These are phyloP conservation scores for Backusella parvicylindrica DNA, from an alignment of 192 early-diverging fungal genomes.

Conservation along the genomic window DNA sequence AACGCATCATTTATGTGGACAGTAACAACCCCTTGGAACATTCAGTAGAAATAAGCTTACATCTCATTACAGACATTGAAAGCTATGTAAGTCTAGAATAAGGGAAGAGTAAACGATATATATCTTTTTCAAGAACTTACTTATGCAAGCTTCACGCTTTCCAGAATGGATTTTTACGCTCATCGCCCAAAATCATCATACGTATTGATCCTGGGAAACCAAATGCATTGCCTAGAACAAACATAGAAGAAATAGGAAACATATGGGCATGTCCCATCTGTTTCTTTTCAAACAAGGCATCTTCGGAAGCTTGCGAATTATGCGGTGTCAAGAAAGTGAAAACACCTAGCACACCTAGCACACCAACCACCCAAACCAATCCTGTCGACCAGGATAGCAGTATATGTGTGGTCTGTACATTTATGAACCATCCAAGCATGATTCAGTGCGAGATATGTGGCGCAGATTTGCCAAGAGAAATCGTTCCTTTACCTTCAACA, in stretches of 20 bases:
- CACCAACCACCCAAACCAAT: background rate
- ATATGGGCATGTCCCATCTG: constrained; percentile 58
- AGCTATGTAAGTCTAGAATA: constrained; percentile 38
- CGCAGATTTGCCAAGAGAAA: constrained; percentile 46
- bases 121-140: background rate
- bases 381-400: constrained; percentile 5
- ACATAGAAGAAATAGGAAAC: background rate
- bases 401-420: constrained; percentile 80
- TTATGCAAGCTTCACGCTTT: background rate
- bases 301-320: constrained; percentile 44
- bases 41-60: constrained; percentile 54
- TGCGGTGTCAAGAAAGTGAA: constrained; percentile 49
- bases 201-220: constrained; percentile 23
- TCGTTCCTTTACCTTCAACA: constrained; percentile 23
- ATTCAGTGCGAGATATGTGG: constrained; percentile 84
- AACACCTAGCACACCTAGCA: background rate
- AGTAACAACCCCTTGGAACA: constrained; percentile 46
- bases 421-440: constrained; percentile 82
- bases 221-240: background rate
- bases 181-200: constrained; percentile 66
- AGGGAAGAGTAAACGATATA: background rate
- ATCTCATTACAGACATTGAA: constrained; percentile 40
- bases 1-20: constrained; percentile 82
- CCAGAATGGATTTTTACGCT: constrained; percentile 50
- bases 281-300: constrained; percentile 40